A percentile compares a stretch with the other conserved stretches of the same genome.
phyloP scores from a whole-genome alignment of 495 filamentous ascomycete species.

The Penicillium simplicissimum region DNA sequence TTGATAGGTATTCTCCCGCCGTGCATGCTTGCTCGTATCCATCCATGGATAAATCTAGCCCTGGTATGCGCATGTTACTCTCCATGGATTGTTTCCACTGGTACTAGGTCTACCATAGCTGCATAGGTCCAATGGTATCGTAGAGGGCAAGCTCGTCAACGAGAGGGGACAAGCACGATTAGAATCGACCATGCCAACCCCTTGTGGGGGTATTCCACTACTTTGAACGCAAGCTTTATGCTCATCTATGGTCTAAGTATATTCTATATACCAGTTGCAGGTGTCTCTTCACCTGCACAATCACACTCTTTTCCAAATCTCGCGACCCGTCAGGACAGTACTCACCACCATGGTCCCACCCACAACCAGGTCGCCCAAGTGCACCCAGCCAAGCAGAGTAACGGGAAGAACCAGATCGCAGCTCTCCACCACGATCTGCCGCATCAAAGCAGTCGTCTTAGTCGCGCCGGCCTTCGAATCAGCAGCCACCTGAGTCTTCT shows the following conservation, averaged over 20 bases:
- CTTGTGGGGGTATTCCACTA: no score
- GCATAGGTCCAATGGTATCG: no score
- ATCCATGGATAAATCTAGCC: no score
- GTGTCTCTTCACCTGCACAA: no score
- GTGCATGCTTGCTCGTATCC: no score
- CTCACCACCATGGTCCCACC: constrained; percentile 57
- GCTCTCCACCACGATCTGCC: constrained; percentile 50
- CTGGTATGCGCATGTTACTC: no score
- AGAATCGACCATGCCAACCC: no score
- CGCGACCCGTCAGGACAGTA: constrained; percentile 55
- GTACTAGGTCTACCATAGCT: no score
- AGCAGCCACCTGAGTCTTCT: neutral
- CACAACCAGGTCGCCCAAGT: constrained; percentile 43
- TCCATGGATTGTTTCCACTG: neutral
- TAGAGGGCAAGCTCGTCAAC: no score
- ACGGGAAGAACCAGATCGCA: constrained; percentile 61
- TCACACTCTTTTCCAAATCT: constrained; percentile 51
- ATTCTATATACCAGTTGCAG: neutral
- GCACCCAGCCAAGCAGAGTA: constrained; percentile 55
- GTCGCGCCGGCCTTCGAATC: neutral
- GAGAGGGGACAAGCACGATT: no score
- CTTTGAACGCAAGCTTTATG: no score
- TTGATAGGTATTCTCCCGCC: no score
- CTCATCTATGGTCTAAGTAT: neutral
- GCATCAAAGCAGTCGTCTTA: constrained; percentile 20